phyloP scores from a whole-genome alignment of 2,329 filamentous ascomycete genomes.

The Acrocalymma vagum region DNA sequence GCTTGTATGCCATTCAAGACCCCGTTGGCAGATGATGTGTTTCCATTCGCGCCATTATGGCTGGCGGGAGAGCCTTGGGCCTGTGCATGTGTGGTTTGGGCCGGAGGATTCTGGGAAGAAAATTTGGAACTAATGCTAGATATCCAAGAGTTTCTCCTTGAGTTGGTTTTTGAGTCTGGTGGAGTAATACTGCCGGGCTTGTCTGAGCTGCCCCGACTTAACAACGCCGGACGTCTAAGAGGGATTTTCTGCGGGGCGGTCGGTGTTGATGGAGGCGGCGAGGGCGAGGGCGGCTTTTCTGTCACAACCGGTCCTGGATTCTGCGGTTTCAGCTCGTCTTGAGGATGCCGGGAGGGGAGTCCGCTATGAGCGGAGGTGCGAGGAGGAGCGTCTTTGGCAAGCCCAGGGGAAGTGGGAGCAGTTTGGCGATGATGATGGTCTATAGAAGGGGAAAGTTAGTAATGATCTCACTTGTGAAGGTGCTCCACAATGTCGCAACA shows the following conservation, averaged over 20 bases:
- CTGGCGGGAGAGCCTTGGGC: slow-evolving; percentile 45
- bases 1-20: slow-evolving; percentile 50
- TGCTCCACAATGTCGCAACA: slow-evolving; percentile 26
- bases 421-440: slow-evolving; percentile 48
- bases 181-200: slow-evolving; percentile 39
- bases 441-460: slow-evolving; percentile 28
- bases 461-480: slow-evolving; percentile 15
- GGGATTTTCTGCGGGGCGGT: slow-evolving; percentile 37
- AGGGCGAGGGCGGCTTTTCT: slow-evolving; percentile 33
- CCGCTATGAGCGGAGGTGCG: slow-evolving; percentile 46
- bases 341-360: slow-evolving; percentile 26
- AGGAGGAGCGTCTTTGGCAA: slow-evolving; percentile 41
- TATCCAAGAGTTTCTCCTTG: slow-evolving; percentile 84
- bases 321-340: slow-evolving; percentile 21
- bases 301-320: slow-evolving; percentile 18
- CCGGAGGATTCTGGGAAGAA: slow-evolving; percentile 63
- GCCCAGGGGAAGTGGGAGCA: slow-evolving; percentile 45
- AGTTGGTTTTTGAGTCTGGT: slow-evolving; percentile 34
- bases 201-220: slow-evolving; percentile 51
- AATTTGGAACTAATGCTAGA: slow-evolving; percentile 94
- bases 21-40: slow-evolving; percentile 58
- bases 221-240: slow-evolving; percentile 51
- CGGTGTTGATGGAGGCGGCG: slow-evolving; percentile 23
- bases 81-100: slow-evolving; percentile 41
- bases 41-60: slow-evolving; percentile 56